phyloP scores from a whole-genome alignment of 169 alveolate species.

The Cryptosporidium ubiquitum region DNA sequence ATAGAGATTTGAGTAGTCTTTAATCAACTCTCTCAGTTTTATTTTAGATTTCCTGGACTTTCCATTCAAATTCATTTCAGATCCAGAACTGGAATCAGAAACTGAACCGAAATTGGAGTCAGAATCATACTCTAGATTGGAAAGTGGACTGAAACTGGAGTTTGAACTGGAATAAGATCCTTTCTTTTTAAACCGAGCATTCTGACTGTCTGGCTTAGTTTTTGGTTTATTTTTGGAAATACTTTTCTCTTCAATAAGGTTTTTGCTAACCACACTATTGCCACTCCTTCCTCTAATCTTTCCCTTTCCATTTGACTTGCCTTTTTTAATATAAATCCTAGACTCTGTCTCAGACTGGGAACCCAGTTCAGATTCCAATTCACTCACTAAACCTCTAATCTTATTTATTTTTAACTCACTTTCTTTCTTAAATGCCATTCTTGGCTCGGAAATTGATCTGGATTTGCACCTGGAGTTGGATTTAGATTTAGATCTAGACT shows the following conservation, averaged over 20 bases:
- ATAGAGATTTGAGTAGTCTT: slow-evolving; percentile 57
- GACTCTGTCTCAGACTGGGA: not conserved
- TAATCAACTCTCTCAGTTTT: slow-evolving; percentile 6
- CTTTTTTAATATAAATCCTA: not conserved
- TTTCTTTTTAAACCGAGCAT: not conserved
- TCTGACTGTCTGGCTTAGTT: not conserved
- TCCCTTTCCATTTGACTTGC: not conserved
- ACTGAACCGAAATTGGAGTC: not conserved
- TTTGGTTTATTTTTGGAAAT: not conserved
- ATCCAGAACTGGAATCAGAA: not conserved
- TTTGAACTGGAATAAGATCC: not conserved
- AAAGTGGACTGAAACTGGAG: not conserved
- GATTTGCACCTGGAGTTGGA: not conserved
- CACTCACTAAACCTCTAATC: not conserved
- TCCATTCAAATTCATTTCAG: not conserved
- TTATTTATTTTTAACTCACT: not conserved
- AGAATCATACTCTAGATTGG: not conserved
- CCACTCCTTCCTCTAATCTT: not conserved
- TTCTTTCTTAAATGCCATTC: not conserved
- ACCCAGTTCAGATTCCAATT: not conserved
- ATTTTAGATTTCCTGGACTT: not conserved
- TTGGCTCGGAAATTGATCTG: not conserved
- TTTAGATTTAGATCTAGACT: not conserved
- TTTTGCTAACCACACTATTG: not conserved
- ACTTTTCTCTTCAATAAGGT: not conserved